A percentile compares a stretch with the other conserved stretches of the same genome.
These are phyloP conservation scores for Cadophora sp. DNA, from an alignment of 2,329 filamentous ascomycete species.

Conservation along the genomic window DNA sequence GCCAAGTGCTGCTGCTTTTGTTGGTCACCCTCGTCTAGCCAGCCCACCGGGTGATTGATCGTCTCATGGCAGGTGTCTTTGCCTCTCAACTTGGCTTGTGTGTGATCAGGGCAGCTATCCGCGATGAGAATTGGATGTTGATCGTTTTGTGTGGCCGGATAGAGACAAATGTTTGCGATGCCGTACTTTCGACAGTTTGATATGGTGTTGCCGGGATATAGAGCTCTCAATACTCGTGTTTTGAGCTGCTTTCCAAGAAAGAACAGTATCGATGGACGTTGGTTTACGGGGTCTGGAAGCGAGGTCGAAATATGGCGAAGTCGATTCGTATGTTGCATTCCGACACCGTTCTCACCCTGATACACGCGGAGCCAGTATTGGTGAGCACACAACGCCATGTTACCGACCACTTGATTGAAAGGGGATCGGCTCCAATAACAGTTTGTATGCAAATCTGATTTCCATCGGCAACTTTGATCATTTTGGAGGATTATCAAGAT, in stretches of 20 bases:
- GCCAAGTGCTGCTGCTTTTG: constrained; percentile 19
- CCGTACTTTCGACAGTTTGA: constrained; percentile 28
- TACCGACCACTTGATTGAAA: neutral
- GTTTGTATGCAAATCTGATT: constrained; percentile 2
- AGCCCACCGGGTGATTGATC: constrained; percentile 23
- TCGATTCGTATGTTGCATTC: constrained; percentile 24
- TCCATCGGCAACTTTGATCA: neutral
- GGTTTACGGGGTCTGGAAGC: constrained; percentile 25
- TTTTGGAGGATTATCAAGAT: constrained; percentile 7
- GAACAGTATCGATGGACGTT: constrained; percentile 29
- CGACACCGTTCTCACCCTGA: constrained; percentile 24
- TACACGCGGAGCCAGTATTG: constrained; percentile 29
- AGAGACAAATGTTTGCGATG: constrained; percentile 30
- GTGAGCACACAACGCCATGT: constrained; percentile 20
- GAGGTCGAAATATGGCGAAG: constrained; percentile 28
- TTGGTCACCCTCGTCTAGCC: constrained; percentile 13
- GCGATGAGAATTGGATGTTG: constrained; percentile 31
- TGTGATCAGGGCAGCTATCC: constrained; percentile 24
- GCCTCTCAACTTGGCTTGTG: constrained; percentile 19
- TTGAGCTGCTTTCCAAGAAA: constrained; percentile 30
- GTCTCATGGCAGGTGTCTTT: constrained; percentile 29
- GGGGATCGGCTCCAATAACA: neutral
- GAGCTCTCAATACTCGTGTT: constrained; percentile 20
- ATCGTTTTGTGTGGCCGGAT: constrained; percentile 25
- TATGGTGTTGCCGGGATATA: constrained; percentile 28